A percentile compares a stretch with the other conserved stretches of the same genome.
These are phyloP conservation scores for Arabidopsis hybrid DNA, from an alignment of 441 rosid species.

Conservation along the genomic window DNA sequence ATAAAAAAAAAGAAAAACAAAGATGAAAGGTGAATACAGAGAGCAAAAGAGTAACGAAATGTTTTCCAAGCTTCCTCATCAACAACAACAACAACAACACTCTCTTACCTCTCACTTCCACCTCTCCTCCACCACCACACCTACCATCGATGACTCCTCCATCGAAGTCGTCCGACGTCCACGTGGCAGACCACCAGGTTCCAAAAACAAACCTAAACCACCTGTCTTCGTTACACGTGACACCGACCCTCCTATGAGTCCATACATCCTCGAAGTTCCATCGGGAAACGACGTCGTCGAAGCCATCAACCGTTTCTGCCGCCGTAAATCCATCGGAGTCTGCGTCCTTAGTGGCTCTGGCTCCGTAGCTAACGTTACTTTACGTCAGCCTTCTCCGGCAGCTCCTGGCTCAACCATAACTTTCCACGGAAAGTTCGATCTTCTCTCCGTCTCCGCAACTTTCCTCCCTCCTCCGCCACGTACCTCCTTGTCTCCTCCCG, in stretches of 20 bases:
- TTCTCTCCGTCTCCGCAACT: slow-evolving; percentile 82
- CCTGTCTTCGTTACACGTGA: slow-evolving; percentile 63
- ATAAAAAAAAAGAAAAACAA: not conserved
- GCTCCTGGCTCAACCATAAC: slow-evolving; percentile 74
- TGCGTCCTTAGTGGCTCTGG: slow-evolving; percentile 82
- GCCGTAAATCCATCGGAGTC: slow-evolving; percentile 63
- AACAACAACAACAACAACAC: slow-evolving; percentile 34
- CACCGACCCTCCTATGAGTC: slow-evolving; percentile 73
- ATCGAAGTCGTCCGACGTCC: slow-evolving; percentile 76
- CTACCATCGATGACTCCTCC: slow-evolving; percentile 60
- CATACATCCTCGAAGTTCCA: slow-evolving; percentile 80
- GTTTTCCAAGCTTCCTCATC: slow-evolving; percentile 48
- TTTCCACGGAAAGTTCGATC: slow-evolving; percentile 91
- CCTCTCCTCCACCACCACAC: slow-evolving; percentile 49
- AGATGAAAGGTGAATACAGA: slow-evolving; percentile 71
- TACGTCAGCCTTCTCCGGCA: slow-evolving; percentile 76
- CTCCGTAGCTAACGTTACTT: slow-evolving; percentile 77
- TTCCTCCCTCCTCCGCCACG: slow-evolving; percentile 62
- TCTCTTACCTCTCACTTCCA: slow-evolving; percentile 59
- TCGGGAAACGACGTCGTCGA: slow-evolving; percentile 80
- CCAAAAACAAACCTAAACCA: slow-evolving; percentile 82
- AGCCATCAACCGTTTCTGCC: slow-evolving; percentile 70
- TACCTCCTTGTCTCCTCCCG: slow-evolving; percentile 50
- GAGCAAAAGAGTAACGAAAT: slow-evolving; percentile 50
- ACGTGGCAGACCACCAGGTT: slow-evolving; percentile 89